phyloP scores from a whole-genome alignment of 73 alveolate genomes.

The Paramecium caudatum region DNA sequence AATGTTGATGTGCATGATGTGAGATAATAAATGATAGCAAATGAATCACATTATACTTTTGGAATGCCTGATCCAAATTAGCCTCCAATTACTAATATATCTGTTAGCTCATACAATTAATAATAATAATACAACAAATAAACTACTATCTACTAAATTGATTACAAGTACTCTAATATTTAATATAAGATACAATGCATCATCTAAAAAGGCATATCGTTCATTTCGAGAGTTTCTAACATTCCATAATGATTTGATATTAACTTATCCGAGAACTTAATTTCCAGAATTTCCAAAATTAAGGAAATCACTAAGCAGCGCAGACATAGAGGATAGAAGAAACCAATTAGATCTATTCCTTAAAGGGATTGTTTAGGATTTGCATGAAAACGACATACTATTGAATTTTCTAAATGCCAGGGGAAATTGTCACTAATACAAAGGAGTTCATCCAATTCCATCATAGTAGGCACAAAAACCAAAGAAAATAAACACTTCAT shows the following conservation, averaged over 20 bases:
- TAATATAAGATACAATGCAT: background rate
- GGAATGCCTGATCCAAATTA: background rate
- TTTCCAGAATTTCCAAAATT: constrained; percentile 17
- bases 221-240: constrained; percentile 52
- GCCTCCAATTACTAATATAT: too few relatives aligned
- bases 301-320: background rate
- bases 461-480: background rate
- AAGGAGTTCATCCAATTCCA: background rate
- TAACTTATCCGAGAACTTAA: background rate
- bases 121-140: background rate
- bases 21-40: background rate
- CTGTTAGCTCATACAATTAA: too few relatives aligned
- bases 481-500: background rate
- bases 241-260: background rate
- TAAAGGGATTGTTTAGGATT: background rate
- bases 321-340: constrained; percentile 46
- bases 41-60: background rate
- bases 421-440: background rate
- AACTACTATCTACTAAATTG: constrained; percentile 12
- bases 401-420: constrained; percentile 10
- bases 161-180: background rate
- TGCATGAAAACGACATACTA: background rate
- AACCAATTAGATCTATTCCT: background rate
- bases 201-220: constrained; percentile 4
- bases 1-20: background rate